These are phyloP conservation scores for Penicillium brasilianum DNA, from an alignment of 2,329 filamentous ascomycete species.

Conservation along the genomic window DNA sequence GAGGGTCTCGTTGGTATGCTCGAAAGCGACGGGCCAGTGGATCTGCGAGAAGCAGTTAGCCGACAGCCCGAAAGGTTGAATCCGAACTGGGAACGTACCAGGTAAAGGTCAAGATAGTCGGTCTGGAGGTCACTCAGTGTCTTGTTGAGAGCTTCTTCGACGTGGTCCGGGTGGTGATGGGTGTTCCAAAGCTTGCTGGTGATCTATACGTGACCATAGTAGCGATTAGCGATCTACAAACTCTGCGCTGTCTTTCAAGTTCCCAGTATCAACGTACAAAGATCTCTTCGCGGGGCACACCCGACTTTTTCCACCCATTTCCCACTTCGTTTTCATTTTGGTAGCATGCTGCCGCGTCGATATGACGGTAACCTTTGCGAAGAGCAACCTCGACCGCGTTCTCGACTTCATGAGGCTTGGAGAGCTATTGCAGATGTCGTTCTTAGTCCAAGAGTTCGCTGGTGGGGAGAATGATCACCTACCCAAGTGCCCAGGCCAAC, in stretches of 20 bases:
- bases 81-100: constrained; percentile 38
- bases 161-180: constrained; percentile 55
- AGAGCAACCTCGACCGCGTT: constrained; percentile 55
- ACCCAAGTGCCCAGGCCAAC: constrained; percentile 52
- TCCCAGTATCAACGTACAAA: constrained; percentile 29
- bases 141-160: constrained; percentile 56
- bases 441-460: background rate
- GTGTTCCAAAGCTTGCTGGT: constrained; percentile 66
- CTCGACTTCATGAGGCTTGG: constrained; percentile 52
- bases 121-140: constrained; percentile 57
- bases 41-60: background rate
- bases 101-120: constrained; percentile 60
- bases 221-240: background rate
- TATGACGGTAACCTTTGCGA: constrained; percentile 43
- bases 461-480: background rate
- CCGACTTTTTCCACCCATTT: constrained; percentile 40
- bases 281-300: constrained; percentile 39
- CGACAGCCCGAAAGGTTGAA: background rate
- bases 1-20: no score
- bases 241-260: constrained; percentile 7
- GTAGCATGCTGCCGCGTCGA: constrained; percentile 54
- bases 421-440: constrained; percentile 27
- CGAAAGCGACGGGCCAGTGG: no score
- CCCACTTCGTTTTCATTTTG: constrained; percentile 41
- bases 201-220: constrained; percentile 40